Conservation (phyloP, 2,329 filamentous ascomycete species). For the Xylariomycetidae sp. region DNA sequence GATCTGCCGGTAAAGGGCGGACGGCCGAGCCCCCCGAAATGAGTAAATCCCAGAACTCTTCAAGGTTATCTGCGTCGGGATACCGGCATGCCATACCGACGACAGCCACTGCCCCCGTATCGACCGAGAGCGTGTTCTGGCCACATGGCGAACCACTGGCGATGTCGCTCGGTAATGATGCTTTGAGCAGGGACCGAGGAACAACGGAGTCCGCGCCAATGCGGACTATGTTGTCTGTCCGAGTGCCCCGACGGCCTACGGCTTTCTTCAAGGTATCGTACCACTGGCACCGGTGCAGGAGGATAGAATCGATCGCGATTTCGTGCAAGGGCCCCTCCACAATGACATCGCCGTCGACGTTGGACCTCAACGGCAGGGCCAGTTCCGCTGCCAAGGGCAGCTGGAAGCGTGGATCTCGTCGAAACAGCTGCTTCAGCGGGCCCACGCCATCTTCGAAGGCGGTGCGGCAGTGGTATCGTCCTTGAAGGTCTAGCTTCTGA, state of each 20-base stretch:
- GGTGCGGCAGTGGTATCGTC: constrained; percentile 2
- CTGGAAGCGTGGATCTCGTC: background rate
- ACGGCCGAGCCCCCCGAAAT: too few relatives aligned
- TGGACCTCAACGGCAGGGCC: constrained; percentile 2
- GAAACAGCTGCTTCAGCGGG: background rate
- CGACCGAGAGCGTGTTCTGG: too few relatives aligned
- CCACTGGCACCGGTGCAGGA: constrained; percentile 1
- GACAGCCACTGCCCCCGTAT: background rate
- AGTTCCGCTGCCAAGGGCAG: background rate
- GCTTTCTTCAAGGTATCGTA: background rate
- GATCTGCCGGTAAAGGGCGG: too few relatives aligned
- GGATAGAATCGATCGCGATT: constrained; percentile 2
- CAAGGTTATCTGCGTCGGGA: constrained; percentile 1
- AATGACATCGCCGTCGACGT: constrained; percentile 2
- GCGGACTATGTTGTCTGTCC: background rate
- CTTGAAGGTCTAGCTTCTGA: too few relatives aligned
- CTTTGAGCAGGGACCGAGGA: constrained; percentile 1
- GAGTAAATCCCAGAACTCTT: constrained; percentile 4
- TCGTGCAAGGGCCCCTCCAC: background rate
- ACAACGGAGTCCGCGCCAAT: constrained; percentile 3
- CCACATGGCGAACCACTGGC: background rate
- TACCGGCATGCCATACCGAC: constrained; percentile 4
- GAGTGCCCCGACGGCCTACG: too few relatives aligned
- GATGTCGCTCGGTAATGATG: background rate
- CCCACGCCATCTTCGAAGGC: background rate